These are phyloP conservation scores for Irpex sp. DNA, from an alignment of 1,284 basidiomycete species.

Conservation along the genomic window DNA sequence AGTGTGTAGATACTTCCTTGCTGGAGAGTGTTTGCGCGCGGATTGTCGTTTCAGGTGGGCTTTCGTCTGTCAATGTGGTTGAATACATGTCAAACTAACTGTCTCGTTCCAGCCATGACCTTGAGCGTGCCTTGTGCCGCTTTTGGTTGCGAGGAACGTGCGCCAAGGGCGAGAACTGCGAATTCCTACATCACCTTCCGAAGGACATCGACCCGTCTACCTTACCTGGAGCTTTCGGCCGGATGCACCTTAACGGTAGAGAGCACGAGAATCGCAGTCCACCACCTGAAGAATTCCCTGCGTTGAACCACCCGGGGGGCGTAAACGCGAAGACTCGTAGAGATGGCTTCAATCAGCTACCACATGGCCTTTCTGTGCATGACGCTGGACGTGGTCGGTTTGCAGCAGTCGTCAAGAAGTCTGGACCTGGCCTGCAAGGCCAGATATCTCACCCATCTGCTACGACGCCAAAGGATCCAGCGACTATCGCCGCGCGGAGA, in stretches of 20 bases:
- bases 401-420: conserved; percentile 70
- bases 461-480: conserved; percentile 29
- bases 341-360: conserved; percentile 37
- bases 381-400: conserved; percentile 86
- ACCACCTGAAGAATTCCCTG: conserved; percentile 85
- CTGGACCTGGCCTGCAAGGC: conserved; percentile 15
- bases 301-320: conserved; percentile 47
- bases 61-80: neutral
- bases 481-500: conserved; percentile 41
- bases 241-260: conserved; percentile 57
- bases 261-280: conserved; percentile 36
- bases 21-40: conserved; percentile 91
- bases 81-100: neutral
- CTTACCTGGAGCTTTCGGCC: conserved; percentile 67
- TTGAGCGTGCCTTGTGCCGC: conserved; percentile 90
- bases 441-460: conserved; percentile 4
- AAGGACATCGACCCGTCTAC: conserved; percentile 70
- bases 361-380: conserved; percentile 39
- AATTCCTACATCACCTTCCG: conserved; percentile 88
- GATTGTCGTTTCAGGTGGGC: conserved; percentile 94
- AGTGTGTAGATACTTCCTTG: conserved; percentile 95
- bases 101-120: conserved; percentile 63
- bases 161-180: conserved; percentile 88
- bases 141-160: conserved; percentile 98
- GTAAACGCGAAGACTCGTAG: conserved; percentile 38